phyloP scores from a whole-genome alignment of 2,329 filamentous ascomycete genomes.

The Cercospora zeae-maydis region DNA sequence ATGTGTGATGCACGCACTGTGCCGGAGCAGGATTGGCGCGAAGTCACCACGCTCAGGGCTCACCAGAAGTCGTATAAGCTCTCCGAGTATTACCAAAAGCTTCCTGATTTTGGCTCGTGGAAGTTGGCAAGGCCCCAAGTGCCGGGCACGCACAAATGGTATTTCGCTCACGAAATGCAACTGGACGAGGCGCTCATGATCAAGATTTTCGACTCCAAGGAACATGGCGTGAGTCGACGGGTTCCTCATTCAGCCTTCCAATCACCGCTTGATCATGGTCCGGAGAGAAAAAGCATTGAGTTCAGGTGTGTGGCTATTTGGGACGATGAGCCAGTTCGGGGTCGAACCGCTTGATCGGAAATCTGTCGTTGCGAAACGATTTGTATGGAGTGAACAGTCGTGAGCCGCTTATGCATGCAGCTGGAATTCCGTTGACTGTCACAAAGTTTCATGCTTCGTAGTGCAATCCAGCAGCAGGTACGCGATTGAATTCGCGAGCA shows the following conservation, averaged over 20 bases:
- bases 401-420: no score
- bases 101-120: no score
- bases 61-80: no score
- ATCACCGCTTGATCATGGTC: slow-evolving; percentile 4
- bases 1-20: slow-evolving; percentile 21
- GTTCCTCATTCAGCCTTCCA: slow-evolving; percentile 4
- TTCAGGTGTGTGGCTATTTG: slow-evolving; percentile 8
- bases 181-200: slow-evolving; percentile 56
- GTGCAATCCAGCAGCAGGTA: no score
- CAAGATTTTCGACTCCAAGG: slow-evolving; percentile 61
- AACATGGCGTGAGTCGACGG: slow-evolving; percentile 40
- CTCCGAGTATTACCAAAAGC: no score
- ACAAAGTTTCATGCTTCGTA: no score
- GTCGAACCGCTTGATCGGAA: no score
- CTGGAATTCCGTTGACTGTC: no score
- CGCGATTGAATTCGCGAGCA: no score
- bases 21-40: slow-evolving; percentile 49
- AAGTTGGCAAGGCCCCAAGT: slow-evolving; percentile 6
- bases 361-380: no score
- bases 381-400: no score
- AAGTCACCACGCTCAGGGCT: slow-evolving; percentile 39
- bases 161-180: slow-evolving; percentile 62
- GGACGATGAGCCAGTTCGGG: slow-evolving; percentile 1
- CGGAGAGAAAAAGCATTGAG: slow-evolving; percentile 9
- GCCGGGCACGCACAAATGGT: slow-evolving; percentile 44